phyloP scores from a whole-genome alignment of 176 grass and related monocot species.

The Poa pratensis region DNA sequence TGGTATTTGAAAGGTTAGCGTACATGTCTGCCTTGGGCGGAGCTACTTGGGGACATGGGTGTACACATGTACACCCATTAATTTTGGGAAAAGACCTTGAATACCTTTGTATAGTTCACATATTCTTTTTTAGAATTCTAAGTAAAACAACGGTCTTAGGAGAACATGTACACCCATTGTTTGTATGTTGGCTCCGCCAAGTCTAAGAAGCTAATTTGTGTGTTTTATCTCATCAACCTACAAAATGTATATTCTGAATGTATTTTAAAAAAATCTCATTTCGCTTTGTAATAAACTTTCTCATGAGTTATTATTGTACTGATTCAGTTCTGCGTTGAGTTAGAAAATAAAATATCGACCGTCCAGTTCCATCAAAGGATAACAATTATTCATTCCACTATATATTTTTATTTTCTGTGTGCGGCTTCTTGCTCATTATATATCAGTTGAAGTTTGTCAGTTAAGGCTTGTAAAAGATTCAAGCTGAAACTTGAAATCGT shows the following conservation, averaged over 20 bases:
- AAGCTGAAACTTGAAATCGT: too few species aligned
- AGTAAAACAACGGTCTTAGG: too few species aligned
- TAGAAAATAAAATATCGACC: slow-evolving; percentile 4
- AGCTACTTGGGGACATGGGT: too few species aligned
- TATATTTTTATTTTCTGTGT: background rate
- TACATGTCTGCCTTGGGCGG: background rate
- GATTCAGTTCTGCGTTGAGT: too few species aligned
- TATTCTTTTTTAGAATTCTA: too few species aligned
- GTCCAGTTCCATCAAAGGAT: background rate
- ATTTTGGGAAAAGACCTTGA: too few species aligned
- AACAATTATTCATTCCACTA: background rate
- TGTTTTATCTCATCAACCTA: background rate
- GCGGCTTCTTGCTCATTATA: background rate
- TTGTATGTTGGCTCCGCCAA: too few species aligned
- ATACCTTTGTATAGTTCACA: too few species aligned
- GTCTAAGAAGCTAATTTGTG: background rate
- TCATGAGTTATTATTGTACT: background rate
- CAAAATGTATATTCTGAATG: slow-evolving; percentile 1
- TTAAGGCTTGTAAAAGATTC: too few species aligned
- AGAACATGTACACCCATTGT: too few species aligned
- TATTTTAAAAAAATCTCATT: background rate
- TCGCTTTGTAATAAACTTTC: background rate
- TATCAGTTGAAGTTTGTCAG: background rate
- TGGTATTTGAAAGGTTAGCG: too few species aligned
- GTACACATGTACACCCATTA: too few species aligned